Percentiles rank a stretch among this genome's conserved stretches.
phyloP scores from a whole-genome alignment of 495 filamentous ascomycete genomes.

The Aspergillus ellipticus region DNA sequence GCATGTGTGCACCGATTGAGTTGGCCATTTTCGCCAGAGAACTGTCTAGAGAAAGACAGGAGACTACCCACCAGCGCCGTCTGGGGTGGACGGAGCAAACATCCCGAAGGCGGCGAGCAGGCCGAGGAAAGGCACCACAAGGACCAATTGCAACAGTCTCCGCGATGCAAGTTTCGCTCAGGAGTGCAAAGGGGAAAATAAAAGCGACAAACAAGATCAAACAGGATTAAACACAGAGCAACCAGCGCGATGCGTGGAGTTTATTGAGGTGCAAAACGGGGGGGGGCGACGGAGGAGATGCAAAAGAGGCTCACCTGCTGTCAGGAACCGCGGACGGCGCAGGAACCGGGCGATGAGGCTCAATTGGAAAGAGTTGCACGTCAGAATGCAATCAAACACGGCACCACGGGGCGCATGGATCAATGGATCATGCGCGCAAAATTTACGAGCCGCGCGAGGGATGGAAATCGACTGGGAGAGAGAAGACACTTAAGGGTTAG shows the following conservation, averaged over 20 bases:
- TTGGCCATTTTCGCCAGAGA: background rate
- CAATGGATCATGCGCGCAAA: background rate
- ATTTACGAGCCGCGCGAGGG: background rate
- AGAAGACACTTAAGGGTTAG: background rate
- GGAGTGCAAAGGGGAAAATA: background rate
- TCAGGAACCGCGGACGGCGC: constrained; percentile 15
- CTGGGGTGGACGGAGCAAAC: background rate
- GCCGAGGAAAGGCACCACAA: background rate
- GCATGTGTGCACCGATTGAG: background rate
- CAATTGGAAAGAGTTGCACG: constrained; percentile 23
- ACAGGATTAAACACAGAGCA: background rate
- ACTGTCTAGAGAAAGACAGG: background rate
- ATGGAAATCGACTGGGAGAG: background rate
- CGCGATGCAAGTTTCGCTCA: background rate
- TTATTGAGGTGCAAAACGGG: background rate
- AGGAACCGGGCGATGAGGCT: constrained; percentile 20
- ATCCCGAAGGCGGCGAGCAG: background rate
- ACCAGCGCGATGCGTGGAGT: background rate
- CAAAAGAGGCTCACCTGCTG: constrained; percentile 21
- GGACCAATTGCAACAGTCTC: background rate
- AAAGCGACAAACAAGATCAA: constrained; percentile 3
- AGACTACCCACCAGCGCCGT: background rate
- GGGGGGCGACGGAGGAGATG: background rate
- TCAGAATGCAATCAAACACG: constrained; percentile 16
- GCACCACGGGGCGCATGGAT: constrained; percentile 7